A percentile compares a stretch with the other conserved stretches of the same genome.
Evolutionary conservation across 2,329 filamentous ascomycete genomes (phyloP).

Genomic region (Trichophyton benhamiae): DNA sequence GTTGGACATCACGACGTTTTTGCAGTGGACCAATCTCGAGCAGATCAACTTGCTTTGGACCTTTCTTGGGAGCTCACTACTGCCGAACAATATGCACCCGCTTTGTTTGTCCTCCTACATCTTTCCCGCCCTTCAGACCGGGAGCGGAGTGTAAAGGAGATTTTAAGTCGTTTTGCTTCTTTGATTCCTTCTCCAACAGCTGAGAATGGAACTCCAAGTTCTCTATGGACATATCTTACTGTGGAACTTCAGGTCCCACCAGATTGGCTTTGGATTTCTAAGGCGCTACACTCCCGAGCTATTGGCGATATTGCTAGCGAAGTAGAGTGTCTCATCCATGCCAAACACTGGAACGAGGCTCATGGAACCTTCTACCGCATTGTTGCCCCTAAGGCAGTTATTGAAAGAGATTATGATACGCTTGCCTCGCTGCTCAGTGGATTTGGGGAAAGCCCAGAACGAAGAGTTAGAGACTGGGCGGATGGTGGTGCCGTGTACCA

Average conservation of each 20-base stretch:
- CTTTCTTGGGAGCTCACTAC: conserved; percentile 43
- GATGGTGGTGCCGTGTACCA: conserved; percentile 69
- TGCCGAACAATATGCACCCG: conserved; percentile 54
- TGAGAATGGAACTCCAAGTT: conserved; percentile 28
- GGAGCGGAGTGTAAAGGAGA: conserved; percentile 55
- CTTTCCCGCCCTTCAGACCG: conserved; percentile 53
- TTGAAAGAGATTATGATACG: conserved; percentile 64
- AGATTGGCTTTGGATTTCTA: conserved; percentile 75
- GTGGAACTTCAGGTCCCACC: conserved; percentile 58
- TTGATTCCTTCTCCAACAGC: conserved; percentile 48
- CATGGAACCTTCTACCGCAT: conserved; percentile 69
- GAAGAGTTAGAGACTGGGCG: conserved; percentile 59
- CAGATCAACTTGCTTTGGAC: conserved; percentile 53
- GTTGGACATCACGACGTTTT: conserved; percentile 38
- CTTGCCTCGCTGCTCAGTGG: conserved; percentile 57
- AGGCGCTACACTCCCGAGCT: conserved; percentile 68
- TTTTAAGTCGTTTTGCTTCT: conserved; percentile 59
- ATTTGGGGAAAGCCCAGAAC: conserved; percentile 51
- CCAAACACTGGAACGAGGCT: conserved; percentile 63
- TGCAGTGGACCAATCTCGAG: conserved; percentile 45
- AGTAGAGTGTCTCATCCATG: conserved; percentile 67
- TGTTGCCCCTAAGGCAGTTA: conserved; percentile 70
- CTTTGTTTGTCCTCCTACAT: conserved; percentile 66
- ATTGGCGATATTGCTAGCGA: conserved; percentile 57
- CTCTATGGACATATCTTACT: conserved; percentile 48